Evolutionary conservation across 495 filamentous ascomycete species (phyloP), one percentile per base, ranked within the genome.

Genomic region (Arthonia radiata): DNA sequence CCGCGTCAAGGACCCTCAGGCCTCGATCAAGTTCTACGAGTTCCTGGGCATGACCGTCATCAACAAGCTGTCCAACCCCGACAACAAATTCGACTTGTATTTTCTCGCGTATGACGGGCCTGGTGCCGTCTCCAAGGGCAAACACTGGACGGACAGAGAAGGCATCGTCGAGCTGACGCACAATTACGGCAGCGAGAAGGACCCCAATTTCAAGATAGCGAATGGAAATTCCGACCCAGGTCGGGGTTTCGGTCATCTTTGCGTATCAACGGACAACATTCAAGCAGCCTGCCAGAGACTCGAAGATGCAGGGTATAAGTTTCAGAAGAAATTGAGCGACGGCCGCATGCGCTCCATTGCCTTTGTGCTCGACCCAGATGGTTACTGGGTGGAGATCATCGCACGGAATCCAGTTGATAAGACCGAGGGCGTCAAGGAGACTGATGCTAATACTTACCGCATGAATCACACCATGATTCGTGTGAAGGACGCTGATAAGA

Each of bases 141-240:
- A 58, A 35, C 59, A 59, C 40, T 71, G 69, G 49, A 78, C 70
- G 30, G 77, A 89, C 48, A 75, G 83, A 28, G 70, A 92, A 39
- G 83, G 76, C 17, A 54, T 92, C 13, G 62, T 97, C 37, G 86
- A 97, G 44, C 67, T 97, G 32, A 91, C 79, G 30, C 86, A 97
- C 60, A 93, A 93, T 59, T 76, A 92, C 48, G 86, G 86, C 40
- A 93, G 81, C 10, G 86, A 94, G 50, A 59, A 59, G 31, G 77
- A 94, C 45, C 64, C 72, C 12, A 55, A 67, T 42, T 94, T 75
- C 59, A 72, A 66, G 42, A 52, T 83, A 34, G 67, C 62, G 37
- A 93, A 82, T 44, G 86, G 86, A 30, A 97, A 97, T 54, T 66
- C 57, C 12, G 79, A 92, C 31, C 83, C 80, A 0, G 50, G 69